Percentiles rank a stretch among this genome's conserved stretches.
phyloP scores from a whole-genome alignment of 2,329 filamentous ascomycete genomes.

The Thielaviopsis ethacetica region DNA sequence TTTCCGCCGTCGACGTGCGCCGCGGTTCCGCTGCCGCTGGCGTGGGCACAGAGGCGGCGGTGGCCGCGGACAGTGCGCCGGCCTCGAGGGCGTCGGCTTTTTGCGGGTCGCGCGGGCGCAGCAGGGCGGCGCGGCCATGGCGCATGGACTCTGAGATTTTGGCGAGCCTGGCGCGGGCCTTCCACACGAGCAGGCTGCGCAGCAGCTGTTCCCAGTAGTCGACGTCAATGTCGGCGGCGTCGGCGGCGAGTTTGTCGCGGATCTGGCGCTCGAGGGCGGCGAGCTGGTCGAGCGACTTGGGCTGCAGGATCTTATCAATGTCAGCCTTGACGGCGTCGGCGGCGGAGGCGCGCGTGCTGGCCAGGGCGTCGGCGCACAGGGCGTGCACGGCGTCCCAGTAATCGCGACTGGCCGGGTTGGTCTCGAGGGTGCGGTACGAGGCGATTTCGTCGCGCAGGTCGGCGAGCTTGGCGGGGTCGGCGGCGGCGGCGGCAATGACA shows the following conservation, averaged over 20 bases:
- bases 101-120: conserved; percentile 51
- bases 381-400: conserved; percentile 88
- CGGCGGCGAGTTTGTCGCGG: conserved; percentile 64
- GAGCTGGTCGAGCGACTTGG: conserved; percentile 78
- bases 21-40: conserved; percentile 1
- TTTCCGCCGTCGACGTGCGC: background rate
- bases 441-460: conserved; percentile 71
- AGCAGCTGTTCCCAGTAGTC: conserved; percentile 97
- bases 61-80: conserved; percentile 13
- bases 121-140: conserved; percentile 46
- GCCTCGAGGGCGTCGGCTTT: conserved; percentile 31
- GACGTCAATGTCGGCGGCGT: conserved; percentile 81
- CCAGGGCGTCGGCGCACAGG: conserved; percentile 57
- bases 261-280: conserved; percentile 78
- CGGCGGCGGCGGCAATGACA: conserved; percentile 54
- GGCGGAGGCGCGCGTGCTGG: conserved; percentile 44
- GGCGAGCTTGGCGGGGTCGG: conserved; percentile 39
- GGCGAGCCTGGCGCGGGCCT: conserved; percentile 72
- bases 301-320: conserved; percentile 71
- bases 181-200: conserved; percentile 72
- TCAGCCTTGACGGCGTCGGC: conserved; percentile 64
- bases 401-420: conserved; percentile 57
- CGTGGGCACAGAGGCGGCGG: conserved; percentile 14
- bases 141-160: conserved; percentile 64
- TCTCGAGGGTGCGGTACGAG: conserved; percentile 69